phyloP scores from a whole-genome alignment of 2,329 filamentous ascomycete species.

The Aspergillus sp. region DNA sequence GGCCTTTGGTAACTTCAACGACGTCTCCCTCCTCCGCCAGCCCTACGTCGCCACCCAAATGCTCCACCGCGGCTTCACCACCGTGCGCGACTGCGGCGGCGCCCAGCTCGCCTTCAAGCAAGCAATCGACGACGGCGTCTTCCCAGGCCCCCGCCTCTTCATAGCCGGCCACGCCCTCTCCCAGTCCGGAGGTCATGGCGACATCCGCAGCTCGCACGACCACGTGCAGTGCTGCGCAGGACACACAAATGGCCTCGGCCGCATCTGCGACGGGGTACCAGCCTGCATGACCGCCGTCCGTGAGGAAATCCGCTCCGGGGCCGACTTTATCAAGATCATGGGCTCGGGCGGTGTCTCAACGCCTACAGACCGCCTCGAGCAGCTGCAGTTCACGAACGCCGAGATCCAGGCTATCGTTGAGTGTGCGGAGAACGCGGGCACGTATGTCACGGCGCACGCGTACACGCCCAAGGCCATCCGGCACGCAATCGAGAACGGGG shows the following conservation, averaged over 20 bases:
- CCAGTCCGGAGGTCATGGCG: slow-evolving; percentile 61
- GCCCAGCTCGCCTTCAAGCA: slow-evolving; percentile 53
- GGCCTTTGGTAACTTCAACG: slow-evolving; percentile 23
- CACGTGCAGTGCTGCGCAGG: slow-evolving; percentile 48
- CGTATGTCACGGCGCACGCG: slow-evolving; percentile 58
- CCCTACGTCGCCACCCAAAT: slow-evolving; percentile 42
- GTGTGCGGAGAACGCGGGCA: slow-evolving; percentile 50
- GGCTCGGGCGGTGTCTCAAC: slow-evolving; percentile 57
- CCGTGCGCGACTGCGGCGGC: slow-evolving; percentile 59
- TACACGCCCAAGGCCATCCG: slow-evolving; percentile 57
- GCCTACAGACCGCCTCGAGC: slow-evolving; percentile 55
- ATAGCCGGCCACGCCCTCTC: slow-evolving; percentile 55
- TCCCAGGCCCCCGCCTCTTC: slow-evolving; percentile 57
- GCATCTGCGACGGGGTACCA: slow-evolving; percentile 55
- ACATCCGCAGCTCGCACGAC: slow-evolving; percentile 39
- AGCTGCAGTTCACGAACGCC: slow-evolving; percentile 57
- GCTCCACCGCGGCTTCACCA: slow-evolving; percentile 59
- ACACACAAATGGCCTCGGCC: slow-evolving; percentile 35
- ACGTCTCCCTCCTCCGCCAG: slow-evolving; percentile 22
- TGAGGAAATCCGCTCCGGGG: slow-evolving; percentile 56
- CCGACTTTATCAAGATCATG: slow-evolving; percentile 66
- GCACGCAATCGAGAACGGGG: slow-evolving; percentile 56
- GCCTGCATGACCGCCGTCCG: slow-evolving; percentile 54
- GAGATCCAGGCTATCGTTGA: slow-evolving; percentile 57
- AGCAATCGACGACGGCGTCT: slow-evolving; percentile 56